A percentile compares a stretch with the other conserved stretches of the same genome.
phyloP scores from a whole-genome alignment of 257 asterid genomes.

The Salvia hispanica region DNA sequence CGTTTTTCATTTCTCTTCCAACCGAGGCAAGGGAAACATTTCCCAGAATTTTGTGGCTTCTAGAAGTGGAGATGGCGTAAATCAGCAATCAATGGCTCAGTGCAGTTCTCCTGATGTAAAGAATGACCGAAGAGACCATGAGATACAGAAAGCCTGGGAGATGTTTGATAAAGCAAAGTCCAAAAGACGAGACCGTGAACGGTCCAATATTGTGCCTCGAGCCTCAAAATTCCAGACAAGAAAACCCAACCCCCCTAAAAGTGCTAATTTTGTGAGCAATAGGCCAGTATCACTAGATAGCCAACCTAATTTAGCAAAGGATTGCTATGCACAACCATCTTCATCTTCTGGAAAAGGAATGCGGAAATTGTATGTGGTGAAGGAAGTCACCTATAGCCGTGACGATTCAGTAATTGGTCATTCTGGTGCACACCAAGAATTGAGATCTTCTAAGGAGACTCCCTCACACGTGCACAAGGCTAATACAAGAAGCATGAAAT shows the following conservation, averaged over 20 bases:
- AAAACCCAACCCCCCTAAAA: conserved; percentile 30
- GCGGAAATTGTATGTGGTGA: conserved; percentile 11
- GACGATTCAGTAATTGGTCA: conserved; percentile 19
- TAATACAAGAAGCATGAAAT: conserved; percentile 18
- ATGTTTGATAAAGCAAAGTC: conserved; percentile 68
- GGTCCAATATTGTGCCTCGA: conserved; percentile 18
- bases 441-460: conserved; percentile 31
- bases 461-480: conserved; percentile 19
- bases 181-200: conserved; percentile 25
- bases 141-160: conserved; percentile 68
- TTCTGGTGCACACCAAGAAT: conserved; percentile 20
- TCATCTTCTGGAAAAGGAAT: conserved; percentile 31
- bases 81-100: conserved; percentile 34
- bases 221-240: conserved; percentile 36
- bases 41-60: conserved; percentile 32
- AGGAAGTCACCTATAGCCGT: conserved; percentile 18
- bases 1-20: conserved; percentile 46
- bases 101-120: conserved; percentile 35
- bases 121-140: conserved; percentile 31
- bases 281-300: conserved; percentile 28
- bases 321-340: conserved; percentile 20
- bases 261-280: conserved; percentile 24
- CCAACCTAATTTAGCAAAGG: conserved; percentile 23
- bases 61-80: conserved; percentile 30
- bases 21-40: conserved; percentile 27